Evolutionary conservation across 768 basidiomycete species (phyloP), one percentile per base, ranked within the genome.

Genomic region (Tylopilus intermedius): DNA sequence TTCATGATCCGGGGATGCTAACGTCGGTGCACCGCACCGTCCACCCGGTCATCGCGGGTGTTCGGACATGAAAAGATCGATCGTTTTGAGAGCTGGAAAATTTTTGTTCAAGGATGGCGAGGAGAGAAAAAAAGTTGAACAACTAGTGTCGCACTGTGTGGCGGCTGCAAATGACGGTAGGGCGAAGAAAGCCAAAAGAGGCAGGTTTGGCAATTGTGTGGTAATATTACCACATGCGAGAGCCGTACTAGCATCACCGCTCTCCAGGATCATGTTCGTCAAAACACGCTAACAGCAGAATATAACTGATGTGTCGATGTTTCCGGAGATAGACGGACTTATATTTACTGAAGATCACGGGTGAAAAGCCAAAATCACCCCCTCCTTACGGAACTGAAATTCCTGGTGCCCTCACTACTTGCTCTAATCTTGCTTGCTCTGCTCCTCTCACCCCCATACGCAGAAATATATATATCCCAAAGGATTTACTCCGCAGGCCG

Each of bases 291-390:
- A 49, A 50, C 47, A 49, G 14, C 26, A 47, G 39, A 43, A 44
- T 35, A 14, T 46, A 49, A 50, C 40, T 47, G 53, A 62, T 60
- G 62, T 50, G 62, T 50, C 49, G 43, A 41, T 48, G 24, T 55
- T 50, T 43, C 58, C 68, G 68, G 68, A 69, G 66, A 66, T 69
- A 52, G 40, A 57, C 69, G 67, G 69, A 65, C 40, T 51, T 54
- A 60, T 66, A 51, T 52, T 26, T 38, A 55, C 57, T 63, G 67
- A 69, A 52, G 65, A 67, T 66, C 66, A 67, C 30, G 30, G 30
- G 54, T 55, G 49, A 69, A 24, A 24, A 24, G 24, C 24, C 24
- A 24, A 24, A 24, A 71, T 56, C 53, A 55, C 60, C 54, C 50
- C 53, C 50, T 63, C 46, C 24, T 68, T 68, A 69, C 67, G 68